Conservation (phyloP, 2,329 filamentous ascomycete genomes). For the Beauveria medogensis region DNA sequence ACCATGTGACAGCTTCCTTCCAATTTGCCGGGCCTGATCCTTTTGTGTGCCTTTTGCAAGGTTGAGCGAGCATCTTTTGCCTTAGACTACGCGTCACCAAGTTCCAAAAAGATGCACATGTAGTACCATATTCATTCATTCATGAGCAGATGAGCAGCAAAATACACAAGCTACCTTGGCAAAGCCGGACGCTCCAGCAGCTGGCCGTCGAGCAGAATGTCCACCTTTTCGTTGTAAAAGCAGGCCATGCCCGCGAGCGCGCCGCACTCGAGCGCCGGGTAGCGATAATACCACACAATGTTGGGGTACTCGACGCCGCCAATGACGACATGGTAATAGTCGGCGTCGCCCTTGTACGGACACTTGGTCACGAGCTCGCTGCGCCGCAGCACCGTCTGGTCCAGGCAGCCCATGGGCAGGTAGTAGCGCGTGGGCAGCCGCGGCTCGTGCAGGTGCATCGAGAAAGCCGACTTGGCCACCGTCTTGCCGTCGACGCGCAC, state of each 20-base stretch:
- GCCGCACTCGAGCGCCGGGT: slow-evolving; percentile 48
- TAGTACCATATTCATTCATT: not conserved
- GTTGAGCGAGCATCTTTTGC: not conserved
- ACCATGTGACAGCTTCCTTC: no score
- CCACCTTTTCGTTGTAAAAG: slow-evolving; percentile 63
- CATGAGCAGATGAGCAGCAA: not conserved
- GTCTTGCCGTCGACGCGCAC: slow-evolving; percentile 39
- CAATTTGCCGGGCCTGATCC: no score
- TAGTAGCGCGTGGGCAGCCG: slow-evolving; percentile 52
- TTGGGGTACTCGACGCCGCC: slow-evolving; percentile 37
- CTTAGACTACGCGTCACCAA: not conserved
- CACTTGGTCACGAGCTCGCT: slow-evolving; percentile 49
- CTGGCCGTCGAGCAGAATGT: slow-evolving; percentile 49
- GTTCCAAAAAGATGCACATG: no score
- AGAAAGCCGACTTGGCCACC: slow-evolving; percentile 37
- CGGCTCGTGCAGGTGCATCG: slow-evolving; percentile 53
- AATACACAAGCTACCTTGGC: not conserved
- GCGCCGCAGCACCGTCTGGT: slow-evolving; percentile 33
- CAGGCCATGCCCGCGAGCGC: slow-evolving; percentile 48
- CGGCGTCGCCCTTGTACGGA: slow-evolving; percentile 60
- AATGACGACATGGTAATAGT: slow-evolving; percentile 50
- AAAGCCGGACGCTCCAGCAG: slow-evolving; percentile 22
- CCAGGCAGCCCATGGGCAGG: slow-evolving; percentile 43
- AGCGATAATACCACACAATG: slow-evolving; percentile 54
- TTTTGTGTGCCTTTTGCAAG: not conserved